Base-by-base conservation (phyloP, 345 rosid species). In the Populus nigra region DNA sequence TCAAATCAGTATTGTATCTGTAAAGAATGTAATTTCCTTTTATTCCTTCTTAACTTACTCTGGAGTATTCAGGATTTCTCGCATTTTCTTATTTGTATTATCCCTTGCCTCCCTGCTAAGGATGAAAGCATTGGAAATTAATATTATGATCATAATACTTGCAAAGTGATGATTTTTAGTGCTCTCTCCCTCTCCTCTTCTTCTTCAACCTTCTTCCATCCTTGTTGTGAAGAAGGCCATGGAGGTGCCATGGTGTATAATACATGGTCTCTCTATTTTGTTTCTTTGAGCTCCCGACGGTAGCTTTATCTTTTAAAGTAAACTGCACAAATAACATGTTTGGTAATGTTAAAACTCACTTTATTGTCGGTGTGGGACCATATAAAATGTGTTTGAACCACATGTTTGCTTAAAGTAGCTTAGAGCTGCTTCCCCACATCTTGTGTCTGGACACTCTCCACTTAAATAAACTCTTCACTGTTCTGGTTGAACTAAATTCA, bases 361-460 rank as follows among this genome's bases (percentile, higher is more conserved):
- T 29, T 29, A 29, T 29, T 29, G 2, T 29, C 4, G 35, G 5
- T 33, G 35, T 33, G 35, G 5, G 5, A 33, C 2, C 0, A 33
- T 33, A 33, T 33, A 33, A 33, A 33, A 33, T 33, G 5, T 33
- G 0, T 33, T 33, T 33, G 0, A 33, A 4, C 35, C 35, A 33
- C 35, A 33, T 0, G 4, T 33, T 33, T 33, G 5, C 0, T 33
- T 0, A 33, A 33, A 33, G 5, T 33, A 33, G 35, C 5, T 33
- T 0, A 33, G 35, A 33, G 35, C 0, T 33, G 35, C 5, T 33
- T 33, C 0, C 0, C 0, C 0, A 0, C 4, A 3, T 3, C 2
- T 5, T 33, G 4, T 5, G 5, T 29, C 31, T 29, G 0, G 31
- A 29, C 31, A 29, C 31, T 29, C 31, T 29, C 2, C 31, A 29